Evolutionary conservation across 1,284 basidiomycete genomes (phyloP).

Genomic region (Malassezia cuniculi): DNA sequence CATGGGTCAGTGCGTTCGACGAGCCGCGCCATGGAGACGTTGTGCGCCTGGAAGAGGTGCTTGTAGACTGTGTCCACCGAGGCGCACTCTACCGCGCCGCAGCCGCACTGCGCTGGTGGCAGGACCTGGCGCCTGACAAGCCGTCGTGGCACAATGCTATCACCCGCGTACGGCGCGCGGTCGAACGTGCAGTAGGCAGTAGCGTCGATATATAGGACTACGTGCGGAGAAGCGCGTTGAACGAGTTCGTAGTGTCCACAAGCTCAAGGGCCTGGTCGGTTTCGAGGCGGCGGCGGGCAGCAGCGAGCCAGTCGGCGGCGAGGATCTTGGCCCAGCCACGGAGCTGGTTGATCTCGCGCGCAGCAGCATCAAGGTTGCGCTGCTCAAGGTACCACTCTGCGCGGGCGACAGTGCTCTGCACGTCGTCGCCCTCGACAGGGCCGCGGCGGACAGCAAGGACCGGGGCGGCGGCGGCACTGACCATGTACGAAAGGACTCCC

Average conservation of each 20-base stretch:
- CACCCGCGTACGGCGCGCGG: too few species aligned
- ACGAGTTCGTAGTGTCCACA: slow-evolving; percentile 66
- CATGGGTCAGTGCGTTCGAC: slow-evolving; percentile 17
- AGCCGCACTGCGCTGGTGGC: slow-evolving; percentile 1
- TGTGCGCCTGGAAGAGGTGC: slow-evolving; percentile 9
- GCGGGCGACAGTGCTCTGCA: slow-evolving; percentile 69
- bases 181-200: not conserved
- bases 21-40: slow-evolving; percentile 25
- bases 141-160: slow-evolving; percentile 5
- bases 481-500: slow-evolving; percentile 74
- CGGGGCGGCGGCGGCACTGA: slow-evolving; percentile 61
- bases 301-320: slow-evolving; percentile 79
- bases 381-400: slow-evolving; percentile 82
- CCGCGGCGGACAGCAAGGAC: slow-evolving; percentile 67
- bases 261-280: slow-evolving; percentile 87
- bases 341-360: slow-evolving; percentile 81
- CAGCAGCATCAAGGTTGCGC: slow-evolving; percentile 81
- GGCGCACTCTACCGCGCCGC: not conserved
- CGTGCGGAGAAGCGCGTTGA: slow-evolving; percentile 46
- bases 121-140: not conserved
- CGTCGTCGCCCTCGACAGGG: slow-evolving; percentile 61
- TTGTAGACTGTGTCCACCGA: slow-evolving; percentile 8
- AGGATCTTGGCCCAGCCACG: slow-evolving; percentile 64
- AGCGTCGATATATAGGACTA: not conserved
- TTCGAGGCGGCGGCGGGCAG: slow-evolving; percentile 74